These are phyloP conservation scores for Coccinonectria pachysandricola DNA, from an alignment of 2,329 filamentous ascomycete genomes.

Conservation along the genomic window DNA sequence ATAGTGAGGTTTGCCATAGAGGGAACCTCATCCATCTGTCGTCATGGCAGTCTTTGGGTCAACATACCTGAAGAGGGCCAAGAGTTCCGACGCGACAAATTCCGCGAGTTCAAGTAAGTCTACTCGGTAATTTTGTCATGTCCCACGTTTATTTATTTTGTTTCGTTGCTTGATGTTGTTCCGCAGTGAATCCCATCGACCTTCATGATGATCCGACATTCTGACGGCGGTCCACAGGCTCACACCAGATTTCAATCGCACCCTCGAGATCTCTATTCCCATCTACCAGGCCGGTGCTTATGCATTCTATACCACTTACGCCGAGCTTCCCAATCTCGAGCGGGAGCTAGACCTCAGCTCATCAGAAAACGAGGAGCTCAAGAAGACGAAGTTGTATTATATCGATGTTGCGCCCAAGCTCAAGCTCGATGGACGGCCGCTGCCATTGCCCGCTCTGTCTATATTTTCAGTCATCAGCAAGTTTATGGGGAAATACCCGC, in stretches of 20 bases:
- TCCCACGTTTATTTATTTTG: slow-evolving; percentile 1
- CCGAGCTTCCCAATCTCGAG: slow-evolving; percentile 63
- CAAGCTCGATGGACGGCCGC: slow-evolving; percentile 57
- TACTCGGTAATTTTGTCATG: slow-evolving; percentile 2
- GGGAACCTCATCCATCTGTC: slow-evolving; percentile 90
- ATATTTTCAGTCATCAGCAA: slow-evolving; percentile 94
- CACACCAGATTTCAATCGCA: slow-evolving; percentile 83
- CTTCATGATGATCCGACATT: slow-evolving; percentile 1
- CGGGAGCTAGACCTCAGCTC: slow-evolving; percentile 16
- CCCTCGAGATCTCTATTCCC: slow-evolving; percentile 80
- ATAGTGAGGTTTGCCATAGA: slow-evolving; percentile 82
- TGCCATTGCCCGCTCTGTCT: slow-evolving; percentile 80
- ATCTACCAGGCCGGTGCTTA: slow-evolving; percentile 79
- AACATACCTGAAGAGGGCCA: slow-evolving; percentile 76
- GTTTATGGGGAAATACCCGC: slow-evolving; percentile 89
- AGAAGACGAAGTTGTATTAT: slow-evolving; percentile 72
- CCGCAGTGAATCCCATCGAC: no score
- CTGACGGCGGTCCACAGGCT: slow-evolving; percentile 44
- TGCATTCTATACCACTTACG: slow-evolving; percentile 88
- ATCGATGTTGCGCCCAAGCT: slow-evolving; percentile 85
- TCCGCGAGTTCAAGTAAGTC: slow-evolving; percentile 79
- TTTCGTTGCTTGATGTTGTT: no score
- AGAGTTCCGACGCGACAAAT: slow-evolving; percentile 67
- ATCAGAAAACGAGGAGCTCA: slow-evolving; percentile 34
- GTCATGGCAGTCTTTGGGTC: slow-evolving; percentile 90